A percentile compares a stretch with the other conserved stretches of the same genome.
Conservation (phyloP, 192 early-diverging fungal species). For the Linnemannia exigua region DNA sequence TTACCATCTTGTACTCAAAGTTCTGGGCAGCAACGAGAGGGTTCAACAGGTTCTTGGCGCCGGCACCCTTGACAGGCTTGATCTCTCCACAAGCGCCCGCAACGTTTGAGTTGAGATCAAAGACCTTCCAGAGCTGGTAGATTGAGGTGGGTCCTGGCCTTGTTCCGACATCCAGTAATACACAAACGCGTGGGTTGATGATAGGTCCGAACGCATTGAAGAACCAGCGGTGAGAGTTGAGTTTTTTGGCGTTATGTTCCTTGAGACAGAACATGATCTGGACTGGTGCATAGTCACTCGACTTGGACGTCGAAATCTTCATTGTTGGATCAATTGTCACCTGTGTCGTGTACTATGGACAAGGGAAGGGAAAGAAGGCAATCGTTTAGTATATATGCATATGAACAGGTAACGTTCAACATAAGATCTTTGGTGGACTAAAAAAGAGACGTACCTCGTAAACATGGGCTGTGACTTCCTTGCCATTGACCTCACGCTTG, state of each 20-base stretch:
- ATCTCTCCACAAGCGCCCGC: conserved; percentile 90
- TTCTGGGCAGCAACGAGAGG: conserved; percentile 84
- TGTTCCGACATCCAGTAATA: conserved; percentile 84
- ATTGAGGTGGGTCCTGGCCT: conserved; percentile 69
- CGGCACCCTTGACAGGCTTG: conserved; percentile 64
- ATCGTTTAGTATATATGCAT: not conserved
- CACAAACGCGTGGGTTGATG: conserved; percentile 75
- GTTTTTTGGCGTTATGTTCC: conserved; percentile 86
- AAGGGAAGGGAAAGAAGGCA: not conserved
- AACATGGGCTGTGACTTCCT: conserved; percentile 81
- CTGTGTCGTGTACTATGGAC: conserved; percentile 82
- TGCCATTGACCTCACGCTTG: conserved; percentile 75
- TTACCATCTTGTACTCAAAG: conserved; percentile 84
- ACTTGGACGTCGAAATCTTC: conserved; percentile 65
- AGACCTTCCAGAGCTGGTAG: conserved; percentile 72
- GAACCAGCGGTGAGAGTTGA: conserved; percentile 84
- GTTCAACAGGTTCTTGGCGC: conserved; percentile 72
- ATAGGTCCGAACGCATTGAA: conserved; percentile 80
- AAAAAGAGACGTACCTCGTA: conserved; percentile 69
- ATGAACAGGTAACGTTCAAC: too few species aligned
- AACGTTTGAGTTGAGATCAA: conserved; percentile 75
- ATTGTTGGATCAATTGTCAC: conserved; percentile 73
- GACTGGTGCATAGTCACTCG: conserved; percentile 68
- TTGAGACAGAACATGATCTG: conserved; percentile 86
- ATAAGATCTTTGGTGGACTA: too few species aligned